Evolutionary conservation across 306 rosid species (phyloP).

Genomic region (Cicer cuneatum): DNA sequence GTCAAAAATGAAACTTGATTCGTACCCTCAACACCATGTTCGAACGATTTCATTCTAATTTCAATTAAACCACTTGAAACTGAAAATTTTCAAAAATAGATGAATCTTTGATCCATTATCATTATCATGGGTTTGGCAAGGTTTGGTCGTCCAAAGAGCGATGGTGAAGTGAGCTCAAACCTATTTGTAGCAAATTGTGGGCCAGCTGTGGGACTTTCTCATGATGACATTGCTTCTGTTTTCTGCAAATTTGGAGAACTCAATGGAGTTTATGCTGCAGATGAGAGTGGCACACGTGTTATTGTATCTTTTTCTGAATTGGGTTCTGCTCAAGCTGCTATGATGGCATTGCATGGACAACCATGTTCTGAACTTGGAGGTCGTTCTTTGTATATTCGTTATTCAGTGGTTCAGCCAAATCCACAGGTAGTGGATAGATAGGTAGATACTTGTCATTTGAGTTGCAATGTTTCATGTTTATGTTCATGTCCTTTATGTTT

Average conservation of each 20-base stretch:
- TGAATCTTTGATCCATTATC: slow-evolving; percentile 18
- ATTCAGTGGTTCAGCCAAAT: slow-evolving; percentile 67
- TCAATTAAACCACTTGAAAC: background rate
- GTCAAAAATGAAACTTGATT: slow-evolving; percentile 31
- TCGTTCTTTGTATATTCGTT: slow-evolving; percentile 74
- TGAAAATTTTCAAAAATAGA: background rate
- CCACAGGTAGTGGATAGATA: slow-evolving; percentile 45
- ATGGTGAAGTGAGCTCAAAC: slow-evolving; percentile 60
- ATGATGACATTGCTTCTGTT: slow-evolving; percentile 57
- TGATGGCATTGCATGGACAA: slow-evolving; percentile 64
- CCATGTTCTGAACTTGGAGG: slow-evolving; percentile 72
- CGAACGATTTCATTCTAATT: slow-evolving; percentile 2
- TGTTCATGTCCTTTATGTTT: background rate
- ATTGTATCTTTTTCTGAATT: slow-evolving; percentile 64
- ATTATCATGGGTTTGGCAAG: slow-evolving; percentile 56
- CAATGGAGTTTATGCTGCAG: slow-evolving; percentile 73
- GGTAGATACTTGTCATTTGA: background rate
- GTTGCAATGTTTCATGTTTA: background rate
- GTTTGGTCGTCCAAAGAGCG: slow-evolving; percentile 66
- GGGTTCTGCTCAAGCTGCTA: slow-evolving; percentile 63
- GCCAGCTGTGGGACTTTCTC: slow-evolving; percentile 69
- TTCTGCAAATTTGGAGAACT: slow-evolving; percentile 72
- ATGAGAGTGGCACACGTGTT: slow-evolving; percentile 83
- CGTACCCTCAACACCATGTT: background rate
- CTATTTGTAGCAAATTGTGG: slow-evolving; percentile 91